Evolutionary conservation across 345 rosid genomes (phyloP).

Genomic region (Melaleuca quinquenervia): DNA sequence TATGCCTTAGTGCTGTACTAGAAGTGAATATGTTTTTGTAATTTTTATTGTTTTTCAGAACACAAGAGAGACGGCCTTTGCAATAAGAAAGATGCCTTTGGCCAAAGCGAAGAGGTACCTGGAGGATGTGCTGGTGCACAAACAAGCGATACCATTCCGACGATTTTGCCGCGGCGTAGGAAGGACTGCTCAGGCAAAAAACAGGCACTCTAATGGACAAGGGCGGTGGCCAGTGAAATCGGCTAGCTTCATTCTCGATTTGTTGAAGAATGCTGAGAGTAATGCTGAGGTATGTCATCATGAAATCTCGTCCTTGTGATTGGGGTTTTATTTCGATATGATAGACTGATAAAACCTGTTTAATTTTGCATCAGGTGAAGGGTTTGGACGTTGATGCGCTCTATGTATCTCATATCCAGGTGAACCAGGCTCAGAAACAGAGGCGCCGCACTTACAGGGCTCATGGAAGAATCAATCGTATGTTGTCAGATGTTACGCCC

Average conservation of each 20-base stretch:
- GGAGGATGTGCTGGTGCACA: conserved; percentile 73
- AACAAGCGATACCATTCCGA: conserved; percentile 75
- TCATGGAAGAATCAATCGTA: conserved; percentile 47
- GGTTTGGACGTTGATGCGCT: conserved; percentile 43
- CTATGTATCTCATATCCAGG: conserved; percentile 30
- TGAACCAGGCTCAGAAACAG: conserved; percentile 44
- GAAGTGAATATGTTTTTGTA: background rate
- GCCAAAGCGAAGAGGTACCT: conserved; percentile 60
- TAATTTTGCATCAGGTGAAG: conserved; percentile 19
- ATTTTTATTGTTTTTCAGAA: conserved; percentile 22
- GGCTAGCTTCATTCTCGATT: conserved; percentile 30
- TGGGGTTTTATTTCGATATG: background rate
- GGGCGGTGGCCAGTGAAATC: conserved; percentile 67
- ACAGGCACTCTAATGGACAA: conserved; percentile 73
- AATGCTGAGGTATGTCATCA: conserved; percentile 28
- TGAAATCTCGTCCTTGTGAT: background rate
- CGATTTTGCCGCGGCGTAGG: conserved; percentile 74
- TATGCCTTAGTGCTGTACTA: background rate
- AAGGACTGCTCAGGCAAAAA: conserved; percentile 73
- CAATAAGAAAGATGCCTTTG: conserved; percentile 52
- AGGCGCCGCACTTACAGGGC: conserved; percentile 42
- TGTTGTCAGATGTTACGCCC: background rate
- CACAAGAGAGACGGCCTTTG: conserved; percentile 61
- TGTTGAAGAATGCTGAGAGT: conserved; percentile 44
- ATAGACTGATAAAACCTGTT: background rate